Base-by-base conservation (phyloP, 1,284 basidiomycete species). In the Sporisorium reilianum region DNA sequence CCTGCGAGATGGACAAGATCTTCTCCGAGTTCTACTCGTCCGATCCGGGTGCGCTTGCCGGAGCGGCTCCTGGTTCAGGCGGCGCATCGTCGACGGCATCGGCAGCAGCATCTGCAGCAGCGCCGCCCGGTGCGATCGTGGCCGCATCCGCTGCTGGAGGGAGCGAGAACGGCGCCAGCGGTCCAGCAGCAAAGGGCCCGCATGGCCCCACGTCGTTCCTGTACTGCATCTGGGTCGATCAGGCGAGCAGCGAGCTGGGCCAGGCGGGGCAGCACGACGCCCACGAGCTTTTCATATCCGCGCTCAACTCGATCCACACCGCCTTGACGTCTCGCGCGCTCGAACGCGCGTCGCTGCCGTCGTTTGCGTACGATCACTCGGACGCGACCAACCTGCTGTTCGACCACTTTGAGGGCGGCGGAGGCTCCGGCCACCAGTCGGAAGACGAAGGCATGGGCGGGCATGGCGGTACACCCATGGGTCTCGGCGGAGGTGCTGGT, bases 211-310 rank as follows among this genome's bases (percentile, higher is more conserved):
- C 91, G 1, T 90, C 90, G 3, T 92, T 98, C 85, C 89, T 97
- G 12, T 89, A 91, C 42, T 91, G 92, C 38, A 92, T 93, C 54
- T 98, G 95, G 95, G 90, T 91, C 75, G 90, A 91, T 26, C 69
- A 75, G 38, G 74, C 67, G 52, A 36, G 91, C 91, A 3, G 85
- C 90, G 94, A 96, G 77, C 87, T 97, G 4, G 90, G 93, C 9
- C 94, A 93, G 1, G 93, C 97, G 77, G 90, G 93, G 0, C 96
- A 99, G 85, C 96, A 97, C 81, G 95, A 95, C 75, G 93, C 94
- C 0, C 93, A 96, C 85, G 94, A 95, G 85, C 83, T 84, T 52
- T 83, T 85, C 55, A 85, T 85, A 46, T 79, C 76, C 12, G 76
- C 81, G 3, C 70, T 84, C 55, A 82, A 83, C 64, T 77, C 69